Base-by-base conservation (phyloP, 495 filamentous ascomycete genomes). In the Platismatia glauca region DNA sequence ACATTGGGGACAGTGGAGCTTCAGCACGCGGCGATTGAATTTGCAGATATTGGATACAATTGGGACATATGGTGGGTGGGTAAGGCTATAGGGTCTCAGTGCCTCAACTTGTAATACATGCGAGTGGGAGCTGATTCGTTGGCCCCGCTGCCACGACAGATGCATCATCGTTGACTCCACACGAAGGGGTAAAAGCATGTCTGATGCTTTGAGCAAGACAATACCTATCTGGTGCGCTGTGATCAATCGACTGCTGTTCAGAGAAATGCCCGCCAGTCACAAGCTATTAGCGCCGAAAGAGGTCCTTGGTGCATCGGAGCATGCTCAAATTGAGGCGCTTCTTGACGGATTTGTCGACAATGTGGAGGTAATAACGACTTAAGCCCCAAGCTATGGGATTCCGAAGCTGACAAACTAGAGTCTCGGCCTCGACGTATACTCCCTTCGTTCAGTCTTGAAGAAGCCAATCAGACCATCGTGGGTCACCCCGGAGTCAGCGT, bases 121-220 rank as follows among this genome's bases (percentile, higher is more conserved):
- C 52, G 24, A 33, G 8, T 44, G 56, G 12, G 50, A 37, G 27
- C 38, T 60, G 31, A 57, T 37, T 4, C 9, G 9, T 5, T 35
- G 34, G 34, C 34, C 5, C 34, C 5, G 4, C 34, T 35, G 24
- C 2, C 13, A 18, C 12, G 16, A 15, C 71, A 91, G 90, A 37
- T 92, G 88, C 71, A 88, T 97, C 66, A 86, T 98, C 55, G 89
- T 96, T 43, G 94, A 98, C 74, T 96, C 92, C n/a, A 98, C 93
- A 2, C 79, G 92, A 57, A 78, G 91, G 58, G 93, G 93, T 15
- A 98, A 98, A 78, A 80, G 86, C 84, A 94, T 96, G 83, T 91
- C 94, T 7, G 94, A 98, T 76, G 90, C 93, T 27, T 78, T 98
- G 12, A 87, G 86, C 64, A 97, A 97, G 74, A 98, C 94, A 0